phyloP scores from a whole-genome alignment of 108 stramenopile species.

The Skeletonema marinoi region DNA sequence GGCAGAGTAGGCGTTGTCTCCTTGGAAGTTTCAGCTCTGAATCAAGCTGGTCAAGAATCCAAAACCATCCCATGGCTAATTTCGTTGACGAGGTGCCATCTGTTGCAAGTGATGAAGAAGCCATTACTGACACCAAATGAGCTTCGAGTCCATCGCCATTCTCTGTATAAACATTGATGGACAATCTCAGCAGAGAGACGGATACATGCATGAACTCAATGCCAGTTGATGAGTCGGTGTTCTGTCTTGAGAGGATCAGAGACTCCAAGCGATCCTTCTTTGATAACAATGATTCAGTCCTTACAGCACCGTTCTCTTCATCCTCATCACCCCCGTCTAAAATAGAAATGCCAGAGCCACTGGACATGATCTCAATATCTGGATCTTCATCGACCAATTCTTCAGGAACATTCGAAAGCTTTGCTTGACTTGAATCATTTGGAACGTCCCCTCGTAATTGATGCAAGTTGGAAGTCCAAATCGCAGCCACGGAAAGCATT shows the following conservation, averaged over 20 bases:
- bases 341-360: constrained; percentile 47
- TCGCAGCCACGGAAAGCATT: constrained; percentile 56
- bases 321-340: constrained; percentile 19
- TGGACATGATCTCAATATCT: constrained; percentile 41
- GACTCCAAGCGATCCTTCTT: constrained; percentile 27
- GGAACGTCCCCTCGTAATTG: constrained; percentile 19
- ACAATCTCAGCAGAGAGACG: constrained; percentile 48
- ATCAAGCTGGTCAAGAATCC: constrained; percentile 74
- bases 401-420: constrained; percentile 23
- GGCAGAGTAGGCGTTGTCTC: constrained; percentile 68
- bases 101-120: constrained; percentile 47
- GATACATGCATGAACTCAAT: constrained; percentile 50
- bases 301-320: not conserved
- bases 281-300: constrained; percentile 2
- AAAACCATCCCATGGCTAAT: constrained; percentile 86
- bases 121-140: constrained; percentile 73
- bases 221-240: not conserved
- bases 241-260: constrained; percentile 23
- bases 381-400: constrained; percentile 6
- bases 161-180: constrained; percentile 50
- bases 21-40: constrained; percentile 36
- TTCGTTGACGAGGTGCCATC: constrained; percentile 60
- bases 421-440: not conserved
- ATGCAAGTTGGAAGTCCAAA: constrained; percentile 59
- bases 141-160: constrained; percentile 72